Percentiles rank a stretch among this genome's conserved stretches.
Conservation (phyloP, 2,329 filamentous ascomycete species). For the Blastomyces silverae region DNA sequence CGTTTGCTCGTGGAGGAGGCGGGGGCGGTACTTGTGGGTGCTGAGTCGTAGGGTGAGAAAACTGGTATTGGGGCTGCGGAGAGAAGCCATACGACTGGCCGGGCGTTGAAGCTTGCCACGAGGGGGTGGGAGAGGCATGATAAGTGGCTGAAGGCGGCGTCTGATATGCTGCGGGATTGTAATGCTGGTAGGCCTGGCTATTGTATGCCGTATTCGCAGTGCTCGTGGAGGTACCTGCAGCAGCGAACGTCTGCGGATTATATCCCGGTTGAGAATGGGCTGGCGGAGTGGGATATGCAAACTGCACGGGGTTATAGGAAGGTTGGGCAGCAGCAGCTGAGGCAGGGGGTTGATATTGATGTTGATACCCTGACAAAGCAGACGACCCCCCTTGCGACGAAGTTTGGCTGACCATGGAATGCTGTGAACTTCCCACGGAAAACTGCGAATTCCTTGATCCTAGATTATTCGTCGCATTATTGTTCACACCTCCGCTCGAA, state of each 20-base stretch:
- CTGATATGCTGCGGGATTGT: slow-evolving; percentile 47
- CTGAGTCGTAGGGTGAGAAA: slow-evolving; percentile 12
- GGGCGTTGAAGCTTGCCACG: slow-evolving; percentile 31
- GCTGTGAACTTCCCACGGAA: slow-evolving; percentile 31
- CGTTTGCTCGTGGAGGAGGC: slow-evolving; percentile 30
- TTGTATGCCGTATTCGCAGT: slow-evolving; percentile 24
- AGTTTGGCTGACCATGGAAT: slow-evolving; percentile 34
- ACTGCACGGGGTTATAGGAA: slow-evolving; percentile 59
- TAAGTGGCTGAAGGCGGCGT: slow-evolving; percentile 28
- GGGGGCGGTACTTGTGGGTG: slow-evolving; percentile 27
- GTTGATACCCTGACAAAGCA: slow-evolving; percentile 45
- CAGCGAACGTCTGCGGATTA: slow-evolving; percentile 60
- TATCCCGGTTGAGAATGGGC: slow-evolving; percentile 51
- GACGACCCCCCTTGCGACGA: slow-evolving; percentile 38
- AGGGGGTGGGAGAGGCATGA: slow-evolving; percentile 30
- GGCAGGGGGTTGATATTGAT: slow-evolving; percentile 44
- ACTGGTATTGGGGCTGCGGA: slow-evolving; percentile 25
- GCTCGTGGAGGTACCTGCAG: slow-evolving; percentile 25
- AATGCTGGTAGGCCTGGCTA: slow-evolving; percentile 39
- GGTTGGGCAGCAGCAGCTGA: slow-evolving; percentile 41
- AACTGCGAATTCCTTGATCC: slow-evolving; percentile 35
- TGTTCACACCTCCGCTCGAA: slow-evolving; percentile 24
- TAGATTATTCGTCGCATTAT: slow-evolving; percentile 28
- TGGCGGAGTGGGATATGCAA: slow-evolving; percentile 44
- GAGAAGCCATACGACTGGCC: slow-evolving; percentile 31